Percentiles rank a stretch among this genome's conserved stretches.
These are phyloP conservation scores for Dendrobium huoshanense DNA, from an alignment of 106 monocot genomes.

Conservation along the genomic window DNA sequence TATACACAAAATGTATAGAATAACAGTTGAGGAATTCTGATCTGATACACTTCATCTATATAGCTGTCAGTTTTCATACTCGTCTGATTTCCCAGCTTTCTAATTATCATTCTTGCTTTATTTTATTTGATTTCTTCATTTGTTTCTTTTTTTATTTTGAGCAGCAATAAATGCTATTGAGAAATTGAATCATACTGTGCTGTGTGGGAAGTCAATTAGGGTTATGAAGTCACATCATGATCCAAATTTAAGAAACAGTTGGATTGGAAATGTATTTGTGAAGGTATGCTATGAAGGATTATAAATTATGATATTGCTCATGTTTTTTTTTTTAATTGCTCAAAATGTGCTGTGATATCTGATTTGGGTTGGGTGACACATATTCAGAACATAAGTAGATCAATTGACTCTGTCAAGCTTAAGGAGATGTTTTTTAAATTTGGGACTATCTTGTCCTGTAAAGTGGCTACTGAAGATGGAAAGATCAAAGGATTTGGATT, in stretches of 20 bases:
- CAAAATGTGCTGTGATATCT: background rate
- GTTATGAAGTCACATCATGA: constrained; percentile 67
- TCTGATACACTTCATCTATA: too few relatives aligned
- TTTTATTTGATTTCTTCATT: background rate
- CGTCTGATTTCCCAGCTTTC: background rate
- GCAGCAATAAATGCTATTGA: constrained; percentile 47
- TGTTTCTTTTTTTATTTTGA: background rate
- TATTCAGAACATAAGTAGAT: constrained; percentile 58
- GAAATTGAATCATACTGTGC: constrained; percentile 50
- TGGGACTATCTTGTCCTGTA: constrained; percentile 68
- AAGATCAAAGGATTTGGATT: constrained; percentile 79
- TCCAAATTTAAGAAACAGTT: constrained; percentile 60
- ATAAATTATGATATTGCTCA: background rate
- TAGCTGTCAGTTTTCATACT: background rate
- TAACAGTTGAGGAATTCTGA: too few relatives aligned
- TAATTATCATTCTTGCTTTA: background rate
- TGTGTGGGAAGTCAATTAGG: constrained; percentile 64
- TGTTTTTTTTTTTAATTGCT: background rate
- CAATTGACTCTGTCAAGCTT: constrained; percentile 48
- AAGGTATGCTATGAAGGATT: constrained; percentile 37
- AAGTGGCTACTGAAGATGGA: constrained; percentile 48
- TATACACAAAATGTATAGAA: too few relatives aligned
- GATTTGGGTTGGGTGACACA: background rate
- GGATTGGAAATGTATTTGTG: constrained; percentile 78
- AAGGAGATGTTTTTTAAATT: constrained; percentile 49